phyloP scores from a whole-genome alignment of 2,329 filamentous ascomycete genomes.

The Alternaria arborescens region DNA sequence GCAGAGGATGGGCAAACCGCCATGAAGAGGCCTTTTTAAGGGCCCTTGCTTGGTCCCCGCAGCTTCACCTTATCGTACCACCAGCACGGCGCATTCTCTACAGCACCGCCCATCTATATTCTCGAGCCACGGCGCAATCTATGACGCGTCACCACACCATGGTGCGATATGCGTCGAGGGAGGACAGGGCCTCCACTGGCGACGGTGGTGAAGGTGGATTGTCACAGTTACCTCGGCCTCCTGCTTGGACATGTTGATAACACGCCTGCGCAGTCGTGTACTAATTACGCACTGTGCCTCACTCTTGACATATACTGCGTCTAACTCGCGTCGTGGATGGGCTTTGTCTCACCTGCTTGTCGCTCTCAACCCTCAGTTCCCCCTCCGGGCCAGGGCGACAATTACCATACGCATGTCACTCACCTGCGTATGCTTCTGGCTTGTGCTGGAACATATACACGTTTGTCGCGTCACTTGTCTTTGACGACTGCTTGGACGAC shows the following conservation, averaged over 20 bases:
- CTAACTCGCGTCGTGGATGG: constrained; percentile 6
- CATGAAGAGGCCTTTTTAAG: not conserved
- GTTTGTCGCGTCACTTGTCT: not conserved
- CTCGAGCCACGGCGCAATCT: not conserved
- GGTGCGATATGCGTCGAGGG: not conserved
- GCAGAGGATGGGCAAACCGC: constrained; percentile 11
- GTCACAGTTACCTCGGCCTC: not conserved
- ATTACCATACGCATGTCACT: not conserved
- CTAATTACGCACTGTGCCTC: constrained; percentile 6
- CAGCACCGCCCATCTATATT: constrained; percentile 3
- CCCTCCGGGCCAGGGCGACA: constrained; percentile 2
- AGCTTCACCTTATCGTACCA: constrained; percentile 3
- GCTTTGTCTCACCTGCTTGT: not conserved
- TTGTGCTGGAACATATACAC: not conserved
- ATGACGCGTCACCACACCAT: not conserved
- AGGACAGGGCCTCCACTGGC: not conserved
- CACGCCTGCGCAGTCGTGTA: constrained; percentile 1
- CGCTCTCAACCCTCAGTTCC: not conserved
- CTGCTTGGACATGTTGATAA: constrained; percentile 1
- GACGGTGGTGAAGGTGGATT: not conserved
- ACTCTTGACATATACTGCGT: constrained; percentile 7
- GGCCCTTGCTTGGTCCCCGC: constrained; percentile 5
- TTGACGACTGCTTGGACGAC: not conserved
- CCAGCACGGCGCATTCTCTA: not conserved
- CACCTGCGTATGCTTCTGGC: not conserved